Evolutionary conservation across 495 filamentous ascomycete species (phyloP), one percentile per base, ranked within the genome.

Genomic region (Cercophora sp.): DNA sequence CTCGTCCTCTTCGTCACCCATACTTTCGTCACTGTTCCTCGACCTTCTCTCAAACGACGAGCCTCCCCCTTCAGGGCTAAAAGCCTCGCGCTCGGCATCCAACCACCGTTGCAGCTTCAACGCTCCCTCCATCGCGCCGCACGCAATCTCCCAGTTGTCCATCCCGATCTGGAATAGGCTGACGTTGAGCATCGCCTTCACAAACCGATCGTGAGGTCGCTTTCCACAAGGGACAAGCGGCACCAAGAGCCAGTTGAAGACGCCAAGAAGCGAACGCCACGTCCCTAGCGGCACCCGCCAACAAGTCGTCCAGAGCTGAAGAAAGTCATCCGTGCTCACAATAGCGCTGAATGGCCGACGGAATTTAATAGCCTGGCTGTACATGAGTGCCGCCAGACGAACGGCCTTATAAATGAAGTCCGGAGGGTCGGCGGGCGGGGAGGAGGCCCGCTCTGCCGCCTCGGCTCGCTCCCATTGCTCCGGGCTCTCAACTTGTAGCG

Each of bases 81-180:
- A 16, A 4, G 25, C 20, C 5, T 27, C 45, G 10, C 18, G 15
- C 48, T 44, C 55, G 8, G 18, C 43, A n/a, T 48, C 55, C 15
- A 72, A 48, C 69, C 69, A 72, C 16, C 50, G 42, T 45, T 64
- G 56, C 47, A 72, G 36, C 13, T 48, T 45, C 50, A 65, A 10
- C n/a, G 36, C 60, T 0, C 45, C 52, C 16, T 61, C 59, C 56
- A 70, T 67, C 3, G 58, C 56, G 3, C 48, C 47, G 2, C 27
- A 20, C 2, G 56, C 57, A 23, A 72, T 52, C 36, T 66, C 68
- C 69, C 69, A 72, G 40, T 68, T 65, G 10, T 70, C 69, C 55
- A 72, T 52, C 8, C 57, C 61, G 11, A 69, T 64, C 56, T 70
- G 68, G 27, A 70, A 43, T 36, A 64, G 40, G 26, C 56, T 59